Base-by-base conservation (phyloP, 257 asterid genomes). In the Primulina eburnea region DNA sequence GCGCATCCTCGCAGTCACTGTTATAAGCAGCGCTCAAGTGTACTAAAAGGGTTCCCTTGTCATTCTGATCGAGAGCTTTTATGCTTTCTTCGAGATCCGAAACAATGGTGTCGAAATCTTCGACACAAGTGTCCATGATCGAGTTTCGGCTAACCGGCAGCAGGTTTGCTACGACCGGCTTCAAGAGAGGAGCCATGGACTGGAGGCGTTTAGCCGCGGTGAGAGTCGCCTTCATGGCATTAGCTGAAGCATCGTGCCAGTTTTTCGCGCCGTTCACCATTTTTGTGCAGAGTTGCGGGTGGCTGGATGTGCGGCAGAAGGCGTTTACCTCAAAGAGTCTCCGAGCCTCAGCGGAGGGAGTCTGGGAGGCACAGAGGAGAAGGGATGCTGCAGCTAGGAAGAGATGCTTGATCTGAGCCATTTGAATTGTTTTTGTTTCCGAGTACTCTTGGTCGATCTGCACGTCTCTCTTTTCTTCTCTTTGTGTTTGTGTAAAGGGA, bases 221-320 rank as follows among this genome's bases (percentile, higher is more conserved):
- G 21, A 67, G 62, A 5, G 90, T 74, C 2, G 70, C 14, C 7
- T 16, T 50, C 18, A 85, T 77, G 40, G 85, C 86, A 62, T 79
- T 85, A 0, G 10, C 67, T 17, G 82, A 28, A 6, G 88, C 90
- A 9, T 81, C 83, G 7, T 67, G 71, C 65, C 32, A 12, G 70
- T 24, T 77, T 11, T 70, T 56, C 3, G 88, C 86, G 18, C 75
- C 81, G 16, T 53, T 62, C 59, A 83, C 86, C 82, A 83, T 77
- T 8, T 18, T 20, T 0, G 65, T 77, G 86, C 90, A 85, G 2
- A 77, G 55, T 7, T 20, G 63, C 62, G 75, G 73, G 82, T 73
- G 37, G 65, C 58, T 76, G 20, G 88, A 74, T 7, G 82, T 69
- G n/a, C 76, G 71, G 82, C 90, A 85, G 70, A 79, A 83, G 0